Evolutionary conservation across 306 rosid genomes (phyloP).

Genomic region (Quercus agrifolia): DNA sequence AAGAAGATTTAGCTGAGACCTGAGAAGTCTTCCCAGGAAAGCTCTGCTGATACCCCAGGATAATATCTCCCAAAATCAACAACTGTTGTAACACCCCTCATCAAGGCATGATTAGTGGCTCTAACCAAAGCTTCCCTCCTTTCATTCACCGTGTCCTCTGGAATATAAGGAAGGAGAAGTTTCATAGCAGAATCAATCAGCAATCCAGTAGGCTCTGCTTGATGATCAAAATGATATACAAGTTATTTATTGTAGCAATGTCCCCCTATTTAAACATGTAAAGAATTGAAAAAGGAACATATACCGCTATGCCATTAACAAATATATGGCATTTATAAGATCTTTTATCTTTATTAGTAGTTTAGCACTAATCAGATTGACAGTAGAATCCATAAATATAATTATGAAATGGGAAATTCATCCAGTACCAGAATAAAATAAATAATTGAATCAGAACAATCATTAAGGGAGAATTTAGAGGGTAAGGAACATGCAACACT

Average conservation of each 20-base stretch:
- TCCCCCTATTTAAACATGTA: neutral
- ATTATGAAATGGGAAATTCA: neutral
- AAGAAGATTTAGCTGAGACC: constrained; percentile 33
- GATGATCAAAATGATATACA: constrained; percentile 7
- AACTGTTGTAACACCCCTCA: constrained; percentile 80
- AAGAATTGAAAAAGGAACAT: neutral
- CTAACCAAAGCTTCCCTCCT: constrained; percentile 76
- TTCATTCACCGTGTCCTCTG: constrained; percentile 58
- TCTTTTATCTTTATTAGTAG: neutral
- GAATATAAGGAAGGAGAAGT: constrained; percentile 48
- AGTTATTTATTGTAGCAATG: neutral
- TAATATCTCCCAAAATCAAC: constrained; percentile 84
- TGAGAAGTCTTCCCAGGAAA: constrained; percentile 87
- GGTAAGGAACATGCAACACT: neutral
- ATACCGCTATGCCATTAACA: neutral
- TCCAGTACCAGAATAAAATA: neutral
- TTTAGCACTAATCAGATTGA: neutral
- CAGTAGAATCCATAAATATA: constrained; percentile 5
- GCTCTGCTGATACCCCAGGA: constrained; percentile 54
- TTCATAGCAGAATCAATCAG: constrained; percentile 67
- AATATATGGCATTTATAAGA: neutral
- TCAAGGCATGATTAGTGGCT: constrained; percentile 65
- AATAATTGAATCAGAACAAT: neutral
- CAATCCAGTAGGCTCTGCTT: constrained; percentile 80
- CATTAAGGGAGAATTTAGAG: constrained; percentile 4